These are phyloP conservation scores for Willaertia magna DNA, from an alignment of 208 protist species.

Conservation along the genomic window DNA sequence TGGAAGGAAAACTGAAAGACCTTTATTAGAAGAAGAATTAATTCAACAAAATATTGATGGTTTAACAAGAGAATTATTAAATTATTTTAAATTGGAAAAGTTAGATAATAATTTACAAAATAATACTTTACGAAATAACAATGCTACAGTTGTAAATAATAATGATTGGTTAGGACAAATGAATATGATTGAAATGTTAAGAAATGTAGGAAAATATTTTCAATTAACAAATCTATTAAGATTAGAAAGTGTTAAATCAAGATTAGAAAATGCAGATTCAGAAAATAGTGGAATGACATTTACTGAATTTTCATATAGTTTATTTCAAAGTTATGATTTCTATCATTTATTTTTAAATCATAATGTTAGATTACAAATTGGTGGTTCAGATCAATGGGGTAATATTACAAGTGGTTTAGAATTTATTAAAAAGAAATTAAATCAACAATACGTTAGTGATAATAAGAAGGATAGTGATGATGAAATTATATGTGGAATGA, in stretches of 20 bases:
- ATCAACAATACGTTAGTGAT: no score
- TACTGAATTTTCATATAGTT: constrained; percentile 38
- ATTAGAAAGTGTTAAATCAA: constrained; percentile 13
- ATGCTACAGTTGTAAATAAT: constrained; percentile 35
- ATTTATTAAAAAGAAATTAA: constrained; percentile 19
- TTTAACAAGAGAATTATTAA: constrained; percentile 20
- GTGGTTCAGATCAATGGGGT: constrained; percentile 43
- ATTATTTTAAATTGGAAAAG: no score
- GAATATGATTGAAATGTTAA: constrained; percentile 23
- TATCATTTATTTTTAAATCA: constrained; percentile 21
- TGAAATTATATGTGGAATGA: constrained; percentile 18
- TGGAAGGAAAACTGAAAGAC: constrained; percentile 28
- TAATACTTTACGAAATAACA: background rate
- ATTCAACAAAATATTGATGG: constrained; percentile 25
- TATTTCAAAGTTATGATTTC: constrained; percentile 39
- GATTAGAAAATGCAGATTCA: constrained; percentile 9
- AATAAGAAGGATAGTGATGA: background rate
- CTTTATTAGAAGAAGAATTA: constrained; percentile 9
- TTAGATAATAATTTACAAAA: no score
- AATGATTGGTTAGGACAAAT: constrained; percentile 33
- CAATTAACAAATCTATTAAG: constrained; percentile 27
- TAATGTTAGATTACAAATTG: constrained; percentile 33
- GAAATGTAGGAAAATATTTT: constrained; percentile 31
- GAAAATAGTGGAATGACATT: constrained; percentile 29
- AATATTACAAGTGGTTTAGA: constrained; percentile 35